Evolutionary conservation across 805 yeast genomes (phyloP), one percentile per base, ranked within the genome.

Genomic region (Yarrowia phangngaensis): DNA sequence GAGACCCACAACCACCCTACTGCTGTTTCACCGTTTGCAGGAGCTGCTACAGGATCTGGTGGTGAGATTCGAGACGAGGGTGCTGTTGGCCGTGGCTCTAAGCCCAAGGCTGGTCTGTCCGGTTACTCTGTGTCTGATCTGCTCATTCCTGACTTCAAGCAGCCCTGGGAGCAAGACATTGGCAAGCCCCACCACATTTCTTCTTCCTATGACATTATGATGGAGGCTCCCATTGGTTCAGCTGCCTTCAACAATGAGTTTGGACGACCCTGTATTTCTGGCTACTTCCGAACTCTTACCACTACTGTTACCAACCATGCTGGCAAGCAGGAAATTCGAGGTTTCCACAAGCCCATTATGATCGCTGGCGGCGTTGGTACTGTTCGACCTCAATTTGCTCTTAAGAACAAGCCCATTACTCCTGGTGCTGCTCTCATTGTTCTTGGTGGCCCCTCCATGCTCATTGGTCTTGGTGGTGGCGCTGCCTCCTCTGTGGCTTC

Each of bases 51-150:
- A 11, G 99, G 99, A 55, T 89, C 97, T 8, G 99, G 99, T 66
- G 99, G 99, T 72, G 99, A 92, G 70, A 92, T 92, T 61, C 85
- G 99, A 75, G 99, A 92, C 68, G 99, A 92, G 71, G 98, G 97
- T 70, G 98, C 99, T 22, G 95, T 92, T 19, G 99, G 99, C 55
- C 80, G 97, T 66, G 99, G 99, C 35, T 90, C 97, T 19, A 87
- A 87, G 67, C 79, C 97, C 33, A 90, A 92, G 69, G 95, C 97
- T 62, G 99, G 99, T 50, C 73, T 92, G 54, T 74, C 95, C 31
- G 99, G 99, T 7, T 92, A 80, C 67, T 76, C 94, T 8, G 96
- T 88, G 16, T 82, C 95, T 29, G 97, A 92, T 67, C 74, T 92
- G 65, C 73, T 78, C 55, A 89, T 92, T 58, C 98, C 98, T 38